Percentiles rank a stretch among this genome's conserved stretches.
phyloP scores from a whole-genome alignment of 129 eudicot genomes.

The Apium graveolens region DNA sequence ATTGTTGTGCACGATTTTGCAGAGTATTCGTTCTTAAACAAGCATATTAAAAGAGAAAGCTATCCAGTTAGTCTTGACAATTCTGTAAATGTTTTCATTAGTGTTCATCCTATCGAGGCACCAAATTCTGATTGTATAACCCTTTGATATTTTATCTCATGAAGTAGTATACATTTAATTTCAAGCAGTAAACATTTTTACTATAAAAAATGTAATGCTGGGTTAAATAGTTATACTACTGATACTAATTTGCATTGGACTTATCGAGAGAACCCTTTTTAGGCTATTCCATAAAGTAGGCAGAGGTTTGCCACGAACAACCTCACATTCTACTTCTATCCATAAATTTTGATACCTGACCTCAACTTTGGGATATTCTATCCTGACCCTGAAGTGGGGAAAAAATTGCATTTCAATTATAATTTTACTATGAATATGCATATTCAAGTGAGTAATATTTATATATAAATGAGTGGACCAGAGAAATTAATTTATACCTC shows the following conservation, averaged over 20 bases:
- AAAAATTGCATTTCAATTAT: neutral
- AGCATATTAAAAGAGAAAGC: too few relatives aligned
- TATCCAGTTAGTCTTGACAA: too few relatives aligned
- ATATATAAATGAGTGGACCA: neutral
- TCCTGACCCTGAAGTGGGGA: neutral
- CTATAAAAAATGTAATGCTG: neutral
- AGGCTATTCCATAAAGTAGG: slow-evolving; percentile 15
- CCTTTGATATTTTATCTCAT: too few relatives aligned
- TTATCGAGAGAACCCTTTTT: neutral
- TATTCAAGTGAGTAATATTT: neutral
- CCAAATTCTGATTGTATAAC: too few relatives aligned
- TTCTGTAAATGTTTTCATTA: too few relatives aligned
- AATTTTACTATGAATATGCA: neutral
- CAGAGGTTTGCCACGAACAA: slow-evolving; percentile 8
- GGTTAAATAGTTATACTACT: neutral
- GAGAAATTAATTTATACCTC: neutral
- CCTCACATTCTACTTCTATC: slow-evolving; percentile 15
- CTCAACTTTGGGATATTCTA: slow-evolving; percentile 10
- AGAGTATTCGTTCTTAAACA: too few relatives aligned
- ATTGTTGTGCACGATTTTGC: too few relatives aligned
- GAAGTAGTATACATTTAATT: neutral
- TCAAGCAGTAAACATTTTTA: neutral
- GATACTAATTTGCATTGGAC: neutral
- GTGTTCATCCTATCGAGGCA: neutral
- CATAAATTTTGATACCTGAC: slow-evolving; percentile 10